Evolutionary conservation across 2,329 filamentous ascomycete genomes (phyloP).

Genomic region (Phialophora verrucosa): DNA sequence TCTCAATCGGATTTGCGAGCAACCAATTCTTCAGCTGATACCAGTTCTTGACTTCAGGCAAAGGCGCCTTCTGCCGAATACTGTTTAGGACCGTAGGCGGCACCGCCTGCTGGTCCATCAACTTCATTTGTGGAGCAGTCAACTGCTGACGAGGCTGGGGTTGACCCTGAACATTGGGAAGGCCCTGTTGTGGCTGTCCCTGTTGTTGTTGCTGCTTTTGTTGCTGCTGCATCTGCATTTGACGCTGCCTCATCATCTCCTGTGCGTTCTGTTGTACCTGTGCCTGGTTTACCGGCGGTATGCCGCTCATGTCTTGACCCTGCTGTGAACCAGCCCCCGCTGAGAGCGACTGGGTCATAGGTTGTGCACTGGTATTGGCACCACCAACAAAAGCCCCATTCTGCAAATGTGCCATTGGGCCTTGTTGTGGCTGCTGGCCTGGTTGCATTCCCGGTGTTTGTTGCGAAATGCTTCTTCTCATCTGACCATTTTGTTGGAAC

Average conservation of each 20-base stretch:
- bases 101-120: constrained; percentile 37
- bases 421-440: constrained; percentile 20
- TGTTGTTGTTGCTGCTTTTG: constrained; percentile 44
- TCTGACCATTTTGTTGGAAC: constrained; percentile 36
- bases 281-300: constrained; percentile 22
- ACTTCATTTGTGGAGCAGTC: constrained; percentile 34
- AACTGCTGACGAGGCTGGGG: constrained; percentile 30
- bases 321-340: constrained; percentile 32
- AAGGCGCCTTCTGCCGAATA: constrained; percentile 30
- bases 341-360: constrained; percentile 40
- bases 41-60: constrained; percentile 35
- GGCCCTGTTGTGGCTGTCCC: constrained; percentile 38
- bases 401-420: constrained; percentile 26
- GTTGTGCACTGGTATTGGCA: constrained; percentile 27
- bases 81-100: constrained; percentile 29
- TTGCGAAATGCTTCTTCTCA: constrained; percentile 40
- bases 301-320: constrained; percentile 27
- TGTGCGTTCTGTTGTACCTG: constrained; percentile 34
- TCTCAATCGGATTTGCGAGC: constrained; percentile 32
- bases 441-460: constrained; percentile 31
- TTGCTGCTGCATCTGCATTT: constrained; percentile 36
- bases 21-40: constrained; percentile 37
- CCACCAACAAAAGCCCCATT: constrained; percentile 33
- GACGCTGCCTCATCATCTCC: constrained; percentile 37
- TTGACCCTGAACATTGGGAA: constrained; percentile 35